Evolutionary conservation across 768 basidiomycete genomes (phyloP).

Genomic region (Termitomyces sp.): DNA sequence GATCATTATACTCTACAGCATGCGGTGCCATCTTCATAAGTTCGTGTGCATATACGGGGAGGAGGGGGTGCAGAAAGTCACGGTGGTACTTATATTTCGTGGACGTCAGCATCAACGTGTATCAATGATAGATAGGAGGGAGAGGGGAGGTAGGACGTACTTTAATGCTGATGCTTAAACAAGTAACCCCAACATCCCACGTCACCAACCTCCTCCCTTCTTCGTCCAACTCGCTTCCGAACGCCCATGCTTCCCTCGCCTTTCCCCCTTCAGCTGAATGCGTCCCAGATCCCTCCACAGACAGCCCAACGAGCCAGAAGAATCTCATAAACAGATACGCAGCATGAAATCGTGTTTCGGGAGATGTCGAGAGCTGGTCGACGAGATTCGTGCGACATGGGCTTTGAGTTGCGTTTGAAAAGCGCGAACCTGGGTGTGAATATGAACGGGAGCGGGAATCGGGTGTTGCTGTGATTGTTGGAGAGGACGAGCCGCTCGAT

Average conservation of each 20-base stretch:
- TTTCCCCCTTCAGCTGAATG: too few relatives aligned
- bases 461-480: slow-evolving; percentile 4
- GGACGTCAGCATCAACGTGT: not conserved
- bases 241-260: not conserved
- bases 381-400: slow-evolving; percentile 26
- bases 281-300: not conserved
- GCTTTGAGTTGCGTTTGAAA: slow-evolving; percentile 9
- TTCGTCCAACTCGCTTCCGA: slow-evolving; percentile 6
- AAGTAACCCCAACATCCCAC: slow-evolving; percentile 57
- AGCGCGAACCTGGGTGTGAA: not conserved
- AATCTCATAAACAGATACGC: slow-evolving; percentile 55
- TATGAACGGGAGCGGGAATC: not conserved
- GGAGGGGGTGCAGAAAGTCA: slow-evolving; percentile 52
- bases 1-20: slow-evolving; percentile 33
- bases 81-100: slow-evolving; percentile 46
- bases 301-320: slow-evolving; percentile 31
- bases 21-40: slow-evolving; percentile 43
- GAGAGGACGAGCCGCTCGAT: slow-evolving; percentile 1
- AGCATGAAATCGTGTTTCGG: slow-evolving; percentile 62
- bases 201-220: slow-evolving; percentile 30
- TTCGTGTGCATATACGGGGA: slow-evolving; percentile 44
- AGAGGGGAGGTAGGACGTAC: slow-evolving; percentile 22
- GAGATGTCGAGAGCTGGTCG: slow-evolving; percentile 48
- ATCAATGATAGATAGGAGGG: too few relatives aligned
- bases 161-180: slow-evolving; percentile 58